Evolutionary conservation across 2,329 filamentous ascomycete genomes (phyloP), one percentile per base, ranked within the genome.

Genomic region (Penicillium nordicum): DNA sequence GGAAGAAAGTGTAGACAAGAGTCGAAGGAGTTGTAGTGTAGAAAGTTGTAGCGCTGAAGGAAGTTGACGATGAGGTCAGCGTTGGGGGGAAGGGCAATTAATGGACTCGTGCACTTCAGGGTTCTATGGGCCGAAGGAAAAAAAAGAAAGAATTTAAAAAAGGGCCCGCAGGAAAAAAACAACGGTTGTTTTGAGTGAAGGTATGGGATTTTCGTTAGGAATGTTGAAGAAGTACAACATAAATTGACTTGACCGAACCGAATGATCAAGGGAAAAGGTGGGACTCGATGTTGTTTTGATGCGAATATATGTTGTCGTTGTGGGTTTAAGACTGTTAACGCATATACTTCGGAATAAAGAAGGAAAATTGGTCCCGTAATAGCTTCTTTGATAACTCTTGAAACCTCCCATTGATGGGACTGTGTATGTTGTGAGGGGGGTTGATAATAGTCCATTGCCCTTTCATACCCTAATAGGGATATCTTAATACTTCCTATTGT

Each of bases 101-200:
- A 53, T 53, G 50, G 48, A 42, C 27, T 43, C 25, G 49, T 51
- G 49, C 49, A 44, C 49, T 44, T 44, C 49, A 51, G 38, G 40
- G 5, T 7, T 44, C 38, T 45, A 34, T 51, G 49, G 47, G 43
- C 38, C 46, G 44, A 46, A 45, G 37, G 45, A 41, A 55, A 53
- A 46, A 38, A 53, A 46, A 38, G 23, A 25, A 32, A 40, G 34
- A 37, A 37, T 37, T 42, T 42, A 47, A 29, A 43, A 55, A 52
- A 58, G 21, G 30, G 21, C 10, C 49, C 38, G 11, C 25, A 21
- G 37, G n/a, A 12, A 27, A 27, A 53, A 47, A 47, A 47, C 41
- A 56, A 57, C 66, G 63, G 71, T 72, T 73, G 69, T 73, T 73
- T 69, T 71, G 71, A 68, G 64, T 66, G 67, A 67, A 67, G 62